phyloP scores from a whole-genome alignment of 495 filamentous ascomycete genomes.

The Penicillium flavigenum region DNA sequence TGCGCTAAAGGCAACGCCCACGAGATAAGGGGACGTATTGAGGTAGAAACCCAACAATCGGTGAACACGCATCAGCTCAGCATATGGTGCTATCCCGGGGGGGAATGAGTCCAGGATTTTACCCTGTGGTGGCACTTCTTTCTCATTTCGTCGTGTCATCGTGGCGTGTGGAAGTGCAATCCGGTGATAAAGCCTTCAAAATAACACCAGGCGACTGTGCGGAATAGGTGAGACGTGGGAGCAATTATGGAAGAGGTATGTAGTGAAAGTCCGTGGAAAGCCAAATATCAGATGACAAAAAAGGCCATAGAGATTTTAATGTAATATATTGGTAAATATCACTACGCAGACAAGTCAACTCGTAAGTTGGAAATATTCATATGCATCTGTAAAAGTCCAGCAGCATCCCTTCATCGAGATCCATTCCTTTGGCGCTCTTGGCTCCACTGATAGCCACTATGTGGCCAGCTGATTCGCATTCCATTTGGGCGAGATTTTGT shows the following conservation, averaged over 20 bases:
- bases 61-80: slow-evolving; percentile 42
- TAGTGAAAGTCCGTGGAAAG: too few relatives aligned
- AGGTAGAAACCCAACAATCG: slow-evolving; percentile 30
- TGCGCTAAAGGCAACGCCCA: slow-evolving; percentile 25
- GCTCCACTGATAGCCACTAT: neutral
- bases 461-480: neutral
- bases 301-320: too few relatives aligned
- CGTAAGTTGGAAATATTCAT: too few relatives aligned
- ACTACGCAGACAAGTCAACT: too few relatives aligned
- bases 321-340: too few relatives aligned
- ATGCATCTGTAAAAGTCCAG: too few relatives aligned
- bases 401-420: neutral
- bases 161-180: neutral
- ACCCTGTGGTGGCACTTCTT: neutral
- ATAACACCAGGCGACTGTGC: too few relatives aligned
- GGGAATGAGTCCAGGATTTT: neutral
- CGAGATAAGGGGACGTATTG: slow-evolving; percentile 30
- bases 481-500: neutral
- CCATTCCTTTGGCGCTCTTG: neutral
- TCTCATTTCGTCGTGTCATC: neutral
- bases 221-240: too few relatives aligned
- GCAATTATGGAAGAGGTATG: too few relatives aligned
- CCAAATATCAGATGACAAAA: too few relatives aligned
- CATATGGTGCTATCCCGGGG: slow-evolving; percentile 42
- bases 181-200: too few relatives aligned